Base-by-base conservation (phyloP, 306 rosid species). In the Spatholobus suberectus region DNA sequence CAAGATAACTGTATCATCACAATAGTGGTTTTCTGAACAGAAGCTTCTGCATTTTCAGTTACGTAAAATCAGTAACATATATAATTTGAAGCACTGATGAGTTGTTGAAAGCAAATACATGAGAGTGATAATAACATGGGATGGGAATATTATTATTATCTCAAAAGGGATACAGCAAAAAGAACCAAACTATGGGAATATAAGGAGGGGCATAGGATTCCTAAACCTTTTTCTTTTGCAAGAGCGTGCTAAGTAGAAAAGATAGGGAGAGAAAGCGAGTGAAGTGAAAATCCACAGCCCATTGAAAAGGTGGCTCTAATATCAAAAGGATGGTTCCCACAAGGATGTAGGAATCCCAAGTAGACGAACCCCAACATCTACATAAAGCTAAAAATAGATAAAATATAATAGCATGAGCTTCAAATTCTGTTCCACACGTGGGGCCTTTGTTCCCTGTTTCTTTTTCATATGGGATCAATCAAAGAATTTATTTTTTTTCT, bases 121-220 rank as follows among this genome's bases (percentile, higher is more conserved):
- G 78, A 81, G 78, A 44, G 70, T 69, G 81, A 87, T 78, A 75
- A 80, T 59, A 83, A 57, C 35, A 59, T 65, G 76, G 82, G 72
- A 80, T 47, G 68, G 62, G 87, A 89, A 86, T 86, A 83, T 92
- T 85, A 84, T 92, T 77, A 84, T 83, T 78, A 86, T 81, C 84
- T 83, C 20, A 91, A 91, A 93, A 87, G 94, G 88, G 92, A 76
- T 84, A 93, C 76, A 85, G 85, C 68, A 90, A 87, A 89, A 90
- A 66, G 92, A 84, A 81, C 80, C 89, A 86, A 82, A 87, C 78
- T 83, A 87, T 79, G 90, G 90, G 97, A 90, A 88, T 88, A 87
- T 83, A 81, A 84, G 93, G 90, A 79, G 88, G 82, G 89, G 92
- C 99, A 95, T 95, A 89, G 99, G 99, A 95, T 95, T 93, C 99